Conservation (phyloP, 805 yeast species). For the Spathaspora passalidarum region DNA sequence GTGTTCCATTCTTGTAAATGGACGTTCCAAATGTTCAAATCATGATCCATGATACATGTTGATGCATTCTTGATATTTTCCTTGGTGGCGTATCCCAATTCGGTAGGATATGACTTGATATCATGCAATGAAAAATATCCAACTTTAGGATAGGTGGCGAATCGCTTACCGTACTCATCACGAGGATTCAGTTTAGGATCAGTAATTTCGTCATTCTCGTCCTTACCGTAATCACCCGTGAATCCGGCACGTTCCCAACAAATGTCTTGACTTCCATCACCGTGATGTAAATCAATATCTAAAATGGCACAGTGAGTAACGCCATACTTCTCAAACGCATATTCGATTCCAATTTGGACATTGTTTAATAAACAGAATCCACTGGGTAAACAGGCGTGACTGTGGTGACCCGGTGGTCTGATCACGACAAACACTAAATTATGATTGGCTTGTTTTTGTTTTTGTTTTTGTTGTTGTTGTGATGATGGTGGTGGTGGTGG, state of each 20-base stretch:
- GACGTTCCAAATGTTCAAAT: constrained; percentile 77
- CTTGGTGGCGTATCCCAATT: constrained; percentile 69
- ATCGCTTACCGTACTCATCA: constrained; percentile 48
- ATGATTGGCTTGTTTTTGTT: constrained; percentile 18
- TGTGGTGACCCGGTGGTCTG: constrained; percentile 86
- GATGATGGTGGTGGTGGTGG: no score
- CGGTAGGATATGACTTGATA: constrained; percentile 84
- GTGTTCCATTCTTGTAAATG: constrained; percentile 66
- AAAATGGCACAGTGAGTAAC: constrained; percentile 79
- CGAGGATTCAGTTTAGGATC: constrained; percentile 29
- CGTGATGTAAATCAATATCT: constrained; percentile 85
- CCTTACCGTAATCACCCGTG: constrained; percentile 44
- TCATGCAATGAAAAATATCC: constrained; percentile 86
- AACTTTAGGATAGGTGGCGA: constrained; percentile 53
- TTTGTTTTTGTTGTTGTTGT: no score
- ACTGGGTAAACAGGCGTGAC: constrained; percentile 78
- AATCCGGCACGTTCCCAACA: constrained; percentile 78
- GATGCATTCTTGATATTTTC: constrained; percentile 73
- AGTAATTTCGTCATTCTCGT: constrained; percentile 42
- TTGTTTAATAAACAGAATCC: constrained; percentile 83
- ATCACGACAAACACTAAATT: constrained; percentile 60
- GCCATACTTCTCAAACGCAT: constrained; percentile 58
- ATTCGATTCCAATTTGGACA: constrained; percentile 77
- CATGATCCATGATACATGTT: constrained; percentile 75
- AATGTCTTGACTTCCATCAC: constrained; percentile 86